Evolutionary conservation across 495 filamentous ascomycete genomes (phyloP), one percentile per base, ranked within the genome.

Genomic region (Neurospora tetrasperma): DNA sequence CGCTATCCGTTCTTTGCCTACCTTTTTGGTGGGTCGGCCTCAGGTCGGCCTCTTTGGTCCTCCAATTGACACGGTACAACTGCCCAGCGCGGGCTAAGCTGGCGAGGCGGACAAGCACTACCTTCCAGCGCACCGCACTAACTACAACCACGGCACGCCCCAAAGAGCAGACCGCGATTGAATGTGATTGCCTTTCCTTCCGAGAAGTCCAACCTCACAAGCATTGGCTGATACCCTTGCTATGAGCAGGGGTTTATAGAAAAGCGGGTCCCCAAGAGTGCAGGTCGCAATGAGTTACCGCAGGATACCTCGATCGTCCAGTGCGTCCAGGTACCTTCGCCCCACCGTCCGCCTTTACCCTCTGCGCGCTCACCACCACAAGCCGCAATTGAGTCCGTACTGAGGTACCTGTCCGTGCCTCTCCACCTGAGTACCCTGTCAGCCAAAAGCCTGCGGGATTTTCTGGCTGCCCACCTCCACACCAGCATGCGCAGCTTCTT

Each of bases 391-490:
- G 59, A 54, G 62, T 42, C 38, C 23, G 46, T 9, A 31, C 71
- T 12, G 48, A 75, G 76, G 76, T 82, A 82, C 80, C 74, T 80
- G 69, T 38, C 44, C 48, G 70, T 40, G 70, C 31, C 70, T 73
- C 72, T 44, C 75, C 73, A 72, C 74, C 70, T 18, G 74, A 9
- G 80, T 80, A 81, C 76, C 77, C 41, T 38, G 66, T 66, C 46
- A 69, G 20, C 66, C 70, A 73, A 38, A 70, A 71, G 75, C 43
- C 74, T 82, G 80, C 79, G 80, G 79, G 79, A 82, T 82, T 82
- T 82, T 80, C 78, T 74, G 75, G 73, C 75, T 78, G 73, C 70
- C 71, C 71, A 40, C 44, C 41, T 70, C n/a, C 31, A 66, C 54
- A 66, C 54, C 27, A 14, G 54, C 14, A 14, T 7, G 35, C 0